Evolutionary conservation across 805 yeast genomes (phyloP).

Genomic region (Kluyveromyces starmeri): DNA sequence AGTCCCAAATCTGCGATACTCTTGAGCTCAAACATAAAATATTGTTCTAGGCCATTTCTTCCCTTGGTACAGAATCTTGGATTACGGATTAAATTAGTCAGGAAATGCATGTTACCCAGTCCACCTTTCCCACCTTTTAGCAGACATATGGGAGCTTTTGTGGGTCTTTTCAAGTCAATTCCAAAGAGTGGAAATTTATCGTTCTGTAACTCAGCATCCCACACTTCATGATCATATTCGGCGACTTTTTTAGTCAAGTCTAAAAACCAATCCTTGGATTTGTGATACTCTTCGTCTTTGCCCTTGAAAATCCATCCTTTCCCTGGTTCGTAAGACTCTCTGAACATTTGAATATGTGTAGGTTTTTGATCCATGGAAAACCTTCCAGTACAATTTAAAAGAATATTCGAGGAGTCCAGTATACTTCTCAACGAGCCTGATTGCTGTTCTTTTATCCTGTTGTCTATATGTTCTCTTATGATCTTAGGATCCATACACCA

Average conservation of each 20-base stretch:
- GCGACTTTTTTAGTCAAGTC: constrained; percentile 56
- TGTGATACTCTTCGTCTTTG: constrained; percentile 61
- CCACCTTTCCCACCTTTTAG: constrained; percentile 90
- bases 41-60: constrained; percentile 53
- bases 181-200: constrained; percentile 82
- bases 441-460: constrained; percentile 11
- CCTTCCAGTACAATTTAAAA: constrained; percentile 31
- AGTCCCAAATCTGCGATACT: constrained; percentile 87
- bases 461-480: constrained; percentile 28
- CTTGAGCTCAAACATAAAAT: constrained; percentile 75
- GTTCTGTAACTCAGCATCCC: constrained; percentile 45
- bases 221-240: constrained; percentile 51
- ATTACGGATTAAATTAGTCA: constrained; percentile 73
- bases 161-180: constrained; percentile 54
- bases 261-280: constrained; percentile 54
- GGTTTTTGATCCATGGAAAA: constrained; percentile 28
- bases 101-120: constrained; percentile 91
- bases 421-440: constrained; percentile 19
- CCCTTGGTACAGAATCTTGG: constrained; percentile 86
- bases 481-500: constrained; percentile 74
- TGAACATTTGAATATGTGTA: constrained; percentile 45
- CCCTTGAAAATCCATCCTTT: constrained; percentile 88
- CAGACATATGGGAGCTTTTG: constrained; percentile 58
- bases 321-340: constrained; percentile 59
- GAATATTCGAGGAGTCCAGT: constrained; percentile 14